Percentiles rank a stretch among this genome's conserved stretches.
Conservation (phyloP, 805 yeast genomes). For the Maudiozyma bulderi region DNA sequence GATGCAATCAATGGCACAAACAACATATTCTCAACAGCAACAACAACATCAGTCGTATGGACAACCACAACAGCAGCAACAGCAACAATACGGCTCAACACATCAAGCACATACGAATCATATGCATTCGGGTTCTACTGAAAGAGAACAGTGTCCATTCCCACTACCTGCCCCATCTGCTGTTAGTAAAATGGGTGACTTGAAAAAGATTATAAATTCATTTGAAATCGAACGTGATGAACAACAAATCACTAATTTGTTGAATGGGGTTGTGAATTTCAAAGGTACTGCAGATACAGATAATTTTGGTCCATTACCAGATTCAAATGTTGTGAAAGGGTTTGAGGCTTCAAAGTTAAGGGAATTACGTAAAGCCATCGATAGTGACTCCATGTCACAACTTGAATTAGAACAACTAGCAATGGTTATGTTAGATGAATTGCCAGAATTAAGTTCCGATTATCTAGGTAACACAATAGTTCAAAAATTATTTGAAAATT, state of each 20-base stretch:
- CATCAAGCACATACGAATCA: conserved; percentile 5
- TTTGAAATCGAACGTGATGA: conserved; percentile 19
- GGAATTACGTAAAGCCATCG: conserved; percentile 72
- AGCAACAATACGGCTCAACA: neutral
- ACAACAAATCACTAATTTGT: conserved; percentile 33
- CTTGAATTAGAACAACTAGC: conserved; percentile 74
- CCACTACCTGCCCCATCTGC: conserved; percentile 27
- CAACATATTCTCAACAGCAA: conserved; percentile 5
- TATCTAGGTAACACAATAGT: conserved; percentile 93
- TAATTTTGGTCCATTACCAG: conserved; percentile 69
- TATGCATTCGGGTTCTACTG: conserved; percentile 11
- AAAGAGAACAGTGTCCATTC: conserved; percentile 30
- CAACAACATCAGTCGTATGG: conserved; percentile 8
- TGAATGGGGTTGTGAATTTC: conserved; percentile 37
- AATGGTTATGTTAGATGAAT: conserved; percentile 73
- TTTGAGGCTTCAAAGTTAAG: conserved; percentile 84
- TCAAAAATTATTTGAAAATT: conserved; percentile 73
- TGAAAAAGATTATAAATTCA: conserved; percentile 16
- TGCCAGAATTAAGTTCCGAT: conserved; percentile 86
- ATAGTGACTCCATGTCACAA: conserved; percentile 41
- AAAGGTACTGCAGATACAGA: conserved; percentile 37
- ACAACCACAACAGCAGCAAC: conserved; percentile 7
- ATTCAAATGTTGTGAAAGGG: conserved; percentile 51
- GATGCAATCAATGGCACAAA: conserved; percentile 3
- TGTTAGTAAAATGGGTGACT: conserved; percentile 7